A percentile compares a stretch with the other conserved stretches of the same genome.
These are phyloP conservation scores for Leccinum longicurvipes DNA, from an alignment of 768 basidiomycete genomes.

Conservation along the genomic window DNA sequence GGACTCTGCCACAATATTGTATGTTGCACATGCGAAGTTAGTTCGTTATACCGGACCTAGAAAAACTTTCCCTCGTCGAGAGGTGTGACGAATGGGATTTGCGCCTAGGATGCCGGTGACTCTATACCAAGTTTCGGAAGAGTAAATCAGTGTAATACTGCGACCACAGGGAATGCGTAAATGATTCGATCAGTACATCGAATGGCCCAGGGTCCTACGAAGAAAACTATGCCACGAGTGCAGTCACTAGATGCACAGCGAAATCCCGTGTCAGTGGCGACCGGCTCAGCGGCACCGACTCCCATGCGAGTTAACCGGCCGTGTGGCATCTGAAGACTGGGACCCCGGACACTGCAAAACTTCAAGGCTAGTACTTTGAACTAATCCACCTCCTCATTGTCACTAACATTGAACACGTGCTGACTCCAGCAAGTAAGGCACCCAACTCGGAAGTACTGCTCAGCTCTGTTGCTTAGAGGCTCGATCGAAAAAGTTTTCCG, in stretches of 20 bases:
- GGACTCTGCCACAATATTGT: neutral
- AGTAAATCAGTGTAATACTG: neutral
- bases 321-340: too few species aligned
- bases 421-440: neutral
- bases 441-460: neutral
- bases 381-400: neutral
- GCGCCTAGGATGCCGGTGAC: neutral
- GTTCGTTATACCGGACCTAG: neutral
- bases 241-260: too few species aligned
- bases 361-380: neutral
- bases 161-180: neutral
- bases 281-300: too few species aligned
- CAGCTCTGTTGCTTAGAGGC: neutral
- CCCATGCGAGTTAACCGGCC: too few species aligned
- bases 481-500: neutral
- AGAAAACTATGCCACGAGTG: too few species aligned
- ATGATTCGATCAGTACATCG: neutral
- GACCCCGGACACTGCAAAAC: slow-evolving; percentile 24
- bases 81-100: neutral
- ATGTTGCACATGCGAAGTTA: neutral
- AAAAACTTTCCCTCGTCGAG: neutral
- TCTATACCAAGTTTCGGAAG: neutral
- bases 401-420: slow-evolving; percentile 8
- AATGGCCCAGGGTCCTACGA: neutral
- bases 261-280: neutral